These are phyloP conservation scores for Pyrenophora tritici-repentis DNA, from an alignment of 2,329 filamentous ascomycete species.

Conservation along the genomic window DNA sequence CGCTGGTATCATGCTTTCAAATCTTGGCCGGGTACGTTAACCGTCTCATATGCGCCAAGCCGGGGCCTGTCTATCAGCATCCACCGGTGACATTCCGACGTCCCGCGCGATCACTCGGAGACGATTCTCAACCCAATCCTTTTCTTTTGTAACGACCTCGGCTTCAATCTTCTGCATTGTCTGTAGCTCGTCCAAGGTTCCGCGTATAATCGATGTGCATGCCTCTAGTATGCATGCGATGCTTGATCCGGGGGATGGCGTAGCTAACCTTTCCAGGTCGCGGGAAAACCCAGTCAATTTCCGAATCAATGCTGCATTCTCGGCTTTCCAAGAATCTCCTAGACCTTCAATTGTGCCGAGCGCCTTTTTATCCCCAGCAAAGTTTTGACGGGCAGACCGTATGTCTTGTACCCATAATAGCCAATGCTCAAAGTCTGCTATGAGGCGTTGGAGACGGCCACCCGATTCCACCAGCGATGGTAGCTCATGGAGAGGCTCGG, in stretches of 20 bases:
- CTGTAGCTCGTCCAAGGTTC: constrained; percentile 42
- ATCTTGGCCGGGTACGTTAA: neutral
- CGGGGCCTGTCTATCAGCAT: constrained; percentile 16
- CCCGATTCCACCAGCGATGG: constrained; percentile 39
- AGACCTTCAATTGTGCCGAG: constrained; percentile 35
- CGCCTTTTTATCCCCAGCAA: constrained; percentile 8
- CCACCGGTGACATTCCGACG: constrained; percentile 16
- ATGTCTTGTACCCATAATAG: constrained; percentile 35
- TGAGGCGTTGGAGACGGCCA: constrained; percentile 39
- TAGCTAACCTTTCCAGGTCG: constrained; percentile 38
- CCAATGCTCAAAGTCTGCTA: constrained; percentile 43
- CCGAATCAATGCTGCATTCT: constrained; percentile 41
- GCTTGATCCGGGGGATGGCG: constrained; percentile 39
- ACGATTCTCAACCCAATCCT: constrained; percentile 44
- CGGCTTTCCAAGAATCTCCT: constrained; percentile 42
- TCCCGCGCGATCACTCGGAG: constrained; percentile 34
- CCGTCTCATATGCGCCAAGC: constrained; percentile 33
- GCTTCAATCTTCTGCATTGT: constrained; percentile 42
- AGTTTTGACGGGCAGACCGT: constrained; percentile 25
- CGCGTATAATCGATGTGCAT: constrained; percentile 38
- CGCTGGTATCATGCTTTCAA: neutral
- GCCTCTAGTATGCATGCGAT: constrained; percentile 36
- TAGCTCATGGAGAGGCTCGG: constrained; percentile 44
- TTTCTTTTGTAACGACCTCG: constrained; percentile 39
- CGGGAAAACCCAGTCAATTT: constrained; percentile 40